Base-by-base conservation (phyloP, 495 filamentous ascomycete species). In the Haplographium delicatum region DNA sequence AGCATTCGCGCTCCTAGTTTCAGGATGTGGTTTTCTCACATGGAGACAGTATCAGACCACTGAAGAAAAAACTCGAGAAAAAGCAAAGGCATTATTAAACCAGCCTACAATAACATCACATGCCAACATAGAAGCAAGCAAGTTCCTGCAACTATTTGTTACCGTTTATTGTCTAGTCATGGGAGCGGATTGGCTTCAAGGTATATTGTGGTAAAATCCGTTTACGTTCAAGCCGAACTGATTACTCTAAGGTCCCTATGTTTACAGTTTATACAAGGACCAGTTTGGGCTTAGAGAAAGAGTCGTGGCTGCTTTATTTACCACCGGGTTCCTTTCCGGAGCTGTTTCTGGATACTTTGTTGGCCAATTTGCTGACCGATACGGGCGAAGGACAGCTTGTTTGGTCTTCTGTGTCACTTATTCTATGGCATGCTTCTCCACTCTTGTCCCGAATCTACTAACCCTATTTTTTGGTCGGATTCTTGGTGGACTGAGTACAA, bases 131-230 rank as follows among this genome's bases (percentile, higher is more conserved):
- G 67, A 65, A 24, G 68, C 64, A 15, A 57, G 38, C 19, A 53
- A 51, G 24, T 71, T 75, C 44, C 65, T 52, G 13, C 41, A 58
- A 23, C 50, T 68, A n/a, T 74, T 73, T 56, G 56, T 72, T 7
- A 33, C 57, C 11, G 74, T 72, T 7, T 80, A 78, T 47, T 65
- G 62, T 24, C 71, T 80, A 10, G 66, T 71, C 11, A 72, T 73
- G 67, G 68, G 66, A 51, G 68, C 76, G n/a, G 75, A 81, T 56
- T 79, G 75, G 73, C 65, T 79, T 34, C 74, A 80, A 64, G 71
- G 70, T 57, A 54, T 51, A 16, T 16, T 34, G 16, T 22, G 26
- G 9, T 25, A 15, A 2, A 13, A 22, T 35, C 1, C 25, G 8
- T 24, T n/a, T n/a, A n/a, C n/a, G 25, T 22, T 25, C 38, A 22